These are phyloP conservation scores for Rhodocollybia butyracea DNA, from an alignment of 768 basidiomycete species.

Conservation along the genomic window DNA sequence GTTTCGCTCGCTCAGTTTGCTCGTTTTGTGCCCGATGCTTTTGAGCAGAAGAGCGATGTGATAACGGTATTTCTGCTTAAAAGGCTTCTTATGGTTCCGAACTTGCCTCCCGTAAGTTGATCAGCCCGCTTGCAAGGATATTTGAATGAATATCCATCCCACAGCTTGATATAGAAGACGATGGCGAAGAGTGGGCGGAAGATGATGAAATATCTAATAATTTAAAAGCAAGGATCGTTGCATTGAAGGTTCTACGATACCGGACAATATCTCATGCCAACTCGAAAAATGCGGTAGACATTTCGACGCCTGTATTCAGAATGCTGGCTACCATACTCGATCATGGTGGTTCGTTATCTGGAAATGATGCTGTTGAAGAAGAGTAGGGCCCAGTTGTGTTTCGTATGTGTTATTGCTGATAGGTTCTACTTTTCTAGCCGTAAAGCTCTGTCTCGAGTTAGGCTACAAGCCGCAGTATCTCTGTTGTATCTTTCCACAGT, in stretches of 20 bases:
- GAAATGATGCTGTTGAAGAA: constrained; percentile 44
- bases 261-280: constrained; percentile 69
- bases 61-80: constrained; percentile 73
- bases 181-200: constrained; percentile 72
- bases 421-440: constrained; percentile 35
- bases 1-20: constrained; percentile 76
- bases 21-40: constrained; percentile 60
- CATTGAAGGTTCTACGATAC: constrained; percentile 80
- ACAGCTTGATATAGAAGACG: constrained; percentile 56
- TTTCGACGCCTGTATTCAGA: constrained; percentile 72
- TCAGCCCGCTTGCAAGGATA: neutral
- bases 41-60: constrained; percentile 75
- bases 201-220: constrained; percentile 57
- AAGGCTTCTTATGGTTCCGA: constrained; percentile 61
- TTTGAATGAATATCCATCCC: neutral
- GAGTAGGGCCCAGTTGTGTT: constrained; percentile 35
- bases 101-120: constrained; percentile 37
- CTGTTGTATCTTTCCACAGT: constrained; percentile 74
- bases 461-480: constrained; percentile 79
- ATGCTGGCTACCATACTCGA: constrained; percentile 73
- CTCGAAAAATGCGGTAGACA: constrained; percentile 56
- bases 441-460: constrained; percentile 69
- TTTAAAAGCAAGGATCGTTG: constrained; percentile 67
- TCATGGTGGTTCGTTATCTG: constrained; percentile 59
- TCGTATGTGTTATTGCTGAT: neutral